Percentiles rank a stretch among this genome's conserved stretches.
phyloP scores from a whole-genome alignment of 2,329 filamentous ascomycete genomes.

The Chalara sp. region DNA sequence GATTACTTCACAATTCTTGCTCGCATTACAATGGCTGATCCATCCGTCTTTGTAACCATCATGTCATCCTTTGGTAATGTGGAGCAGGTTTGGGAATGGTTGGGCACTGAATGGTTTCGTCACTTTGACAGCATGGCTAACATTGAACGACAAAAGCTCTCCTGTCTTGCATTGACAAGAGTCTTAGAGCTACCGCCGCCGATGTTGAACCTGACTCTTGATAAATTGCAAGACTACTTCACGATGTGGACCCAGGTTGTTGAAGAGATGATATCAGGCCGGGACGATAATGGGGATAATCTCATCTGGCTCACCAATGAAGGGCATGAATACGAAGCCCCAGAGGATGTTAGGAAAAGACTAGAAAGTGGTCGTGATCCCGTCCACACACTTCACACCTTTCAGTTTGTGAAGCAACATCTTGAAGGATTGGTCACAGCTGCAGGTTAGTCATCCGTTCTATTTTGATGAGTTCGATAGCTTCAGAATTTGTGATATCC shows the following conservation, averaged over 20 bases:
- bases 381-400: slow-evolving; percentile 58
- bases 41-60: slow-evolving; percentile 59
- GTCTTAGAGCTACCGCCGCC: slow-evolving; percentile 58
- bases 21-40: slow-evolving; percentile 68
- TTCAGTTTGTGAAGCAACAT: slow-evolving; percentile 56
- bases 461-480: no score
- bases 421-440: slow-evolving; percentile 51
- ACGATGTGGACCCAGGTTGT: slow-evolving; percentile 69
- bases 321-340: slow-evolving; percentile 47
- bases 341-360: slow-evolving; percentile 46
- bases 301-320: slow-evolving; percentile 41
- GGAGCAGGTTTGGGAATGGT: slow-evolving; percentile 51
- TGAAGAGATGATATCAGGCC: slow-evolving; percentile 56
- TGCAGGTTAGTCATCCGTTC: slow-evolving; percentile 18
- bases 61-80: slow-evolving; percentile 36
- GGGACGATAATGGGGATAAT: slow-evolving; percentile 43
- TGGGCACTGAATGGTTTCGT: slow-evolving; percentile 58
- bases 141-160: slow-evolving; percentile 61
- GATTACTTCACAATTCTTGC: slow-evolving; percentile 83
- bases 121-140: slow-evolving; percentile 64
- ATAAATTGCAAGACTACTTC: slow-evolving; percentile 65
- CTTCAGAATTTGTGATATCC: no score
- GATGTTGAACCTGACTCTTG: slow-evolving; percentile 44
- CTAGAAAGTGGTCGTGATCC: slow-evolving; percentile 53
- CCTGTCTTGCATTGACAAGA: slow-evolving; percentile 64